Evolutionary conservation across 169 alveolate genomes (phyloP).

Genomic region (Cryptosporidium parvum): DNA sequence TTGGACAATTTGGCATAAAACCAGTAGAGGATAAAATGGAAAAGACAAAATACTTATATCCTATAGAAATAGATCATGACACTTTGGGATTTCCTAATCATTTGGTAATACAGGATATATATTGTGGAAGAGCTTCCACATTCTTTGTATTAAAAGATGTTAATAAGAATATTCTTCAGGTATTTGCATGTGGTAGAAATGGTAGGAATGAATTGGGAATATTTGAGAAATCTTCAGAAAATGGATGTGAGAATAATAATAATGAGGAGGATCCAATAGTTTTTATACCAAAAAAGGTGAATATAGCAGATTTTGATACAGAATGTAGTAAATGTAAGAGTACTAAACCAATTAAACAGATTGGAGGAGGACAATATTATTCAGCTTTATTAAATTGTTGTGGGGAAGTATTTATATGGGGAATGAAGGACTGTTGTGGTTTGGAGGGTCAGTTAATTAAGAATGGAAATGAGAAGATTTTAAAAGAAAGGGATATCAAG

Average conservation of each 20-base stretch:
- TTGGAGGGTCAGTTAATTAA: conserved; percentile 44
- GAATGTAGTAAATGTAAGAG: conserved; percentile 63
- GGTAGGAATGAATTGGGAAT: conserved; percentile 87
- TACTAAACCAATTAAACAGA: conserved; percentile 77
- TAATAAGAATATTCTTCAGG: conserved; percentile 63
- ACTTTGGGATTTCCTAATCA: not conserved
- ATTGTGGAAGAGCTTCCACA: conserved; percentile 85
- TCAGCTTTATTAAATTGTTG: conserved; percentile 83
- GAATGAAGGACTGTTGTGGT: conserved; percentile 81
- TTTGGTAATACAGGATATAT: conserved; percentile 29
- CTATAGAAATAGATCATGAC: conserved; percentile 21
- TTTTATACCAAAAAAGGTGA: conserved; percentile 29
- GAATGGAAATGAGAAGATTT: not conserved
- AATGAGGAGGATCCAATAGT: conserved; percentile 16
- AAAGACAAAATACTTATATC: conserved; percentile 49
- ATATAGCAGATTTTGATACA: conserved; percentile 13
- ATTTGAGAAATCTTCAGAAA: conserved; percentile 33
- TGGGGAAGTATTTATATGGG: conserved; percentile 86
- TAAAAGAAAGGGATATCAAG: conserved; percentile 35
- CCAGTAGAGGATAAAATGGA: conserved; percentile 50
- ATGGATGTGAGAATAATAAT: not conserved
- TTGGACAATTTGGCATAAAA: conserved; percentile 64
- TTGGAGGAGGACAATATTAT: conserved; percentile 89
- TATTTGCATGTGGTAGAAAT: conserved; percentile 87
- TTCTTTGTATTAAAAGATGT: conserved; percentile 83